A percentile compares a stretch with the other conserved stretches of the same genome.
phyloP scores from a whole-genome alignment of 768 basidiomycete genomes.

The Sutorius australiensis region DNA sequence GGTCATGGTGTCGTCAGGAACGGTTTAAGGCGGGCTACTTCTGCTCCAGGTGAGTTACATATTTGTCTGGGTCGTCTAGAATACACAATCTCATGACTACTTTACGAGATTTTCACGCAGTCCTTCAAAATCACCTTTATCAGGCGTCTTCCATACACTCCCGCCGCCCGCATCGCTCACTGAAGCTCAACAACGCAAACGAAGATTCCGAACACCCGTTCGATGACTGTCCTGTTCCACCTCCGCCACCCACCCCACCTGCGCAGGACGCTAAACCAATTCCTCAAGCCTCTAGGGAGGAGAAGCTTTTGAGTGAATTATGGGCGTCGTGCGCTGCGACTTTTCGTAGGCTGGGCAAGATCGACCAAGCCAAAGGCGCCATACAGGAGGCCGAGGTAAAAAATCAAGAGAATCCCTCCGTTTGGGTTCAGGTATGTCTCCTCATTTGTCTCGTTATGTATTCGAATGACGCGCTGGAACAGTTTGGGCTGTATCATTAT shows the following conservation, averaged over 20 bases:
- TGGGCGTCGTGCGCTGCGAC: constrained; percentile 96
- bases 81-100: not conserved
- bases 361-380: constrained; percentile 85
- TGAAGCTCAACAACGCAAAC: constrained; percentile 35
- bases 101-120: constrained; percentile 63
- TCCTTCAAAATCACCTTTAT: constrained; percentile 56
- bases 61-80: not conserved
- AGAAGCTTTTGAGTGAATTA: constrained; percentile 71
- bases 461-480: constrained; percentile 3
- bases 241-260: constrained; percentile 35
- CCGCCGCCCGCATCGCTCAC: constrained; percentile 54
- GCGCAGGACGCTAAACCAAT: constrained; percentile 30
- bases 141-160: constrained; percentile 86
- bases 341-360: constrained; percentile 83
- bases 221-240: constrained; percentile 37
- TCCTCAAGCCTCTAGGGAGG: constrained; percentile 49
- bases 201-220: constrained; percentile 31
- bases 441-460: not conserved
- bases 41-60: constrained; percentile 67
- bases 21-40: constrained; percentile 55
- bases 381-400: constrained; percentile 93
- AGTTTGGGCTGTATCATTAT: constrained; percentile 75
- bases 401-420: constrained; percentile 81
- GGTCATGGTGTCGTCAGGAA: constrained; percentile 64
- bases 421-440: constrained; percentile 86